Conservation (phyloP, 129 eudicot species). For the Helianthus tuberosus region DNA sequence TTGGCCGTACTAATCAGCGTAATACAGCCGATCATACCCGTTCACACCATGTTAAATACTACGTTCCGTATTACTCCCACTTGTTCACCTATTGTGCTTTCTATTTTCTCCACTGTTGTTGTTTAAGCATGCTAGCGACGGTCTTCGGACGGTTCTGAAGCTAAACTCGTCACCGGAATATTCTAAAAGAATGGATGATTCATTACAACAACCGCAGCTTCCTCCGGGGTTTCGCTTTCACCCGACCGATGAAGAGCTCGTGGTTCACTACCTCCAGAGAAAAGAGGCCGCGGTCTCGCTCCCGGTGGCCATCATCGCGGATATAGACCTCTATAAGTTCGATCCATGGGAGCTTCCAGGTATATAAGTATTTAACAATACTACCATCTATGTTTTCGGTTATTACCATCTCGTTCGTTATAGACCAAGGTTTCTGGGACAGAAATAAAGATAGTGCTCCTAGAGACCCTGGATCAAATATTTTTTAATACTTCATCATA, state of each 20-base stretch:
- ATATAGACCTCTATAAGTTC: constrained; percentile 63
- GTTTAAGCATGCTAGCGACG: background rate
- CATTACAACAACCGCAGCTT: background rate
- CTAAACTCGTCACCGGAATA: background rate
- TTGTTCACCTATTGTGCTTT: no score
- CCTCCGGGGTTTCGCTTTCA: background rate
- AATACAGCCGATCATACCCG: background rate
- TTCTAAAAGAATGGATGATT: background rate
- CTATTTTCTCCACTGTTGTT: no score
- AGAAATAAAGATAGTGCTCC: no score
- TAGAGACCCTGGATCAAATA: no score
- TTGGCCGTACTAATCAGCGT: background rate
- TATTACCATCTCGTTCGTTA: no score
- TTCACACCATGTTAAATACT: background rate
- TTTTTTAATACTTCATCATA: no score
- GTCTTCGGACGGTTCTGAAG: background rate
- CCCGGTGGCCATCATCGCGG: constrained; percentile 64
- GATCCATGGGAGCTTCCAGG: constrained; percentile 84
- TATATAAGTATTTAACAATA: constrained; percentile 16
- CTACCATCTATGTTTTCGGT: no score
- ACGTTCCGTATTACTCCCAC: background rate
- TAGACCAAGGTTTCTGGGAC: no score
- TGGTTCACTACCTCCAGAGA: constrained; percentile 6
- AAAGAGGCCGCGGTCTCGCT: constrained; percentile 49
- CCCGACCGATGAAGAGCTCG: constrained; percentile 1